Evolutionary conservation across 108 stramenopile species (phyloP), one percentile per base, ranked within the genome.

Genomic region (Aureococcus anophagefferens): DNA sequence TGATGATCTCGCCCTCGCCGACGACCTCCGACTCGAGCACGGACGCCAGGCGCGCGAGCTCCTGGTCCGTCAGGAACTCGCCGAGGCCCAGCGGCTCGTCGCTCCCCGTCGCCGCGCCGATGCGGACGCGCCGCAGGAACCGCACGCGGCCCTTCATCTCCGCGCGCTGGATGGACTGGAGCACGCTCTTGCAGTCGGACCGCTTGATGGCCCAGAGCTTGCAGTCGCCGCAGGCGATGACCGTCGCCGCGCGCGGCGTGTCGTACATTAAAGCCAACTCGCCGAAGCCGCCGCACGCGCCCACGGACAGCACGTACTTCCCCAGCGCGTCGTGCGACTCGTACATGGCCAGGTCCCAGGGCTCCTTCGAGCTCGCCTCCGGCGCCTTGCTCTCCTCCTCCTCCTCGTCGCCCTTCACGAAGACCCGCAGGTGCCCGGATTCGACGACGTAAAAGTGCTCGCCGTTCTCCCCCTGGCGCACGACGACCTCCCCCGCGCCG

Each of bases 211-310:
- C 51, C 83, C 83, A 84, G 34, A 82, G 74, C 0, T 30, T 69
- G 62, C 77, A 67, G 13, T 62, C 44, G n/a, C 25, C 25, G 18
- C 67, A 33, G 4, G 81, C 75, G 13, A 35, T 35, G 28, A 85
- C 71, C 16, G 84, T 81, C 17, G 84, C 84, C 32, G 81, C 81
- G 21, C 84, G 62, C 64, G 83, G 74, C 64, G 77, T 76, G 71
- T 82, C 81, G 75, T 85, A 84, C 67, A 85, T 84, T 13, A 85
- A 78, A 14, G 84, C 84, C 21, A 85, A 78, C 80, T 85, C 84
- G 14, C 84, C 84, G 36, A 85, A 85, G 35, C 74, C 63, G 44
- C 28, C 63, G 68, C 11, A 9, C 14, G 34, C 33, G 7, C 62
- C 68, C 13, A 29, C 4, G 7, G 17, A 33, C 18, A 69, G 34